Conservation (phyloP, 768 basidiomycete species). For the Mycena haematopus region DNA sequence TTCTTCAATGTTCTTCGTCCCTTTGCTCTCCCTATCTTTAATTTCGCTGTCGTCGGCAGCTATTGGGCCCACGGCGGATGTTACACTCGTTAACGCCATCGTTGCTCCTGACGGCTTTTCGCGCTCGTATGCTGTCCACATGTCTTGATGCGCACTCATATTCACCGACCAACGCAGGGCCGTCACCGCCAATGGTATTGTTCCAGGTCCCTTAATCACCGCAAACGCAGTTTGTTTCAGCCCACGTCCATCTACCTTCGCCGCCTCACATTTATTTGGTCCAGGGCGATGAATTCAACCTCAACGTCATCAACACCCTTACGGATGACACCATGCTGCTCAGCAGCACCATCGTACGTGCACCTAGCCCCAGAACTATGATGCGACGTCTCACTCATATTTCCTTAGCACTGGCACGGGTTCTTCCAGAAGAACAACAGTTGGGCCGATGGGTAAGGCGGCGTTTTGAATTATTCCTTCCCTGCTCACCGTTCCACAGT, state of each 20-base stretch:
- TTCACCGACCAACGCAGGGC: slow-evolving; percentile 36
- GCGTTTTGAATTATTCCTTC: background rate
- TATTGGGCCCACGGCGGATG: slow-evolving; percentile 25
- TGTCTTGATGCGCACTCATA: background rate
- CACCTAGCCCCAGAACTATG: background rate
- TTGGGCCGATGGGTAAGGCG: slow-evolving; percentile 26
- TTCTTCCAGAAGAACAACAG: slow-evolving; percentile 40
- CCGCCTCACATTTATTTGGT: background rate
- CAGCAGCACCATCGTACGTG: slow-evolving; percentile 34
- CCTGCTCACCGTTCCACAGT: background rate
- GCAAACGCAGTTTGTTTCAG: slow-evolving; percentile 38
- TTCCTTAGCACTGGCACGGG: slow-evolving; percentile 38
- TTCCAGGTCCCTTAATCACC: slow-evolving; percentile 51
- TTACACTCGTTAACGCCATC: slow-evolving; percentile 40
- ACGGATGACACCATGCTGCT: slow-evolving; percentile 44
- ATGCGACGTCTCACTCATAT: background rate
- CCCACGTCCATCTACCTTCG: background rate
- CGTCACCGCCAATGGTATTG: slow-evolving; percentile 48
- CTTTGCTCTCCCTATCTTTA: slow-evolving; percentile 9
- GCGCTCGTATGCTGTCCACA: slow-evolving; percentile 34
- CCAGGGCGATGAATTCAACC: slow-evolving; percentile 37
- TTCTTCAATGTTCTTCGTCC: background rate
- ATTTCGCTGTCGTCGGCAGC: background rate
- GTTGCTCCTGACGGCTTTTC: slow-evolving; percentile 45
- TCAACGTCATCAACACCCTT: slow-evolving; percentile 46